These are phyloP conservation scores for Kockiozyma suomiensis DNA, from an alignment of 805 yeast genomes.

Conservation along the genomic window DNA sequence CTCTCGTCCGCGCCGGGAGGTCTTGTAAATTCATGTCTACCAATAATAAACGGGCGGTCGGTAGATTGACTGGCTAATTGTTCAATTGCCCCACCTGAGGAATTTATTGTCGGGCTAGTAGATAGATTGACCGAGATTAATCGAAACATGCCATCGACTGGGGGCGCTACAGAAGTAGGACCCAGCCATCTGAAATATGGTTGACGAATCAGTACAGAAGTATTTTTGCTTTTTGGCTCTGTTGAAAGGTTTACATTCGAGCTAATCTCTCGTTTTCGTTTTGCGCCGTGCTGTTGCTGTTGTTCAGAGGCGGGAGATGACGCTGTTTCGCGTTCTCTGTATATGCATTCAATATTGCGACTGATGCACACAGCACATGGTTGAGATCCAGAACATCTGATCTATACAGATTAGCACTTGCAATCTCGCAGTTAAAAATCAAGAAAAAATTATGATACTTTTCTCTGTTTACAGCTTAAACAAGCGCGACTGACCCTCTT, in stretches of 20 bases:
- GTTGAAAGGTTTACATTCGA: background rate
- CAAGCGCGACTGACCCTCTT: slow-evolving; percentile 38
- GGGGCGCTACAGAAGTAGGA: slow-evolving; percentile 41
- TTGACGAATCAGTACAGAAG: slow-evolving; percentile 30
- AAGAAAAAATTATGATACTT: too few relatives aligned
- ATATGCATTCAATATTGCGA: slow-evolving; percentile 30
- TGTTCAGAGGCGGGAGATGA: too few relatives aligned
- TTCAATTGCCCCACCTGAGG: background rate
- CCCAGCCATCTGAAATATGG: slow-evolving; percentile 41
- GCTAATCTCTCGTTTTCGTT: background rate
- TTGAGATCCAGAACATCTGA: slow-evolving; percentile 35
- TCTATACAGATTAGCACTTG: slow-evolving; percentile 13
- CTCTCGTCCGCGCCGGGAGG: background rate
- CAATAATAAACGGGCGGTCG: slow-evolving; percentile 2
- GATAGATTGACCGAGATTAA: slow-evolving; percentile 38
- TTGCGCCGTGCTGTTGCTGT: background rate
- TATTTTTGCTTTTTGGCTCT: background rate
- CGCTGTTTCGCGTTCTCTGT: slow-evolving; percentile 17
- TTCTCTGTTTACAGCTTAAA: slow-evolving; percentile 33
- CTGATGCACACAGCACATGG: slow-evolving; percentile 36
- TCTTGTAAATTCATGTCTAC: slow-evolving; percentile 16
- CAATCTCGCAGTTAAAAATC: background rate
- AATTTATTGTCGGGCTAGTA: slow-evolving; percentile 17
- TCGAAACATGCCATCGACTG: slow-evolving; percentile 36
- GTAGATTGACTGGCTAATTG: background rate